Base-by-base conservation (phyloP, 2,329 filamentous ascomycete genomes). In the Phialocephala subalpina region DNA sequence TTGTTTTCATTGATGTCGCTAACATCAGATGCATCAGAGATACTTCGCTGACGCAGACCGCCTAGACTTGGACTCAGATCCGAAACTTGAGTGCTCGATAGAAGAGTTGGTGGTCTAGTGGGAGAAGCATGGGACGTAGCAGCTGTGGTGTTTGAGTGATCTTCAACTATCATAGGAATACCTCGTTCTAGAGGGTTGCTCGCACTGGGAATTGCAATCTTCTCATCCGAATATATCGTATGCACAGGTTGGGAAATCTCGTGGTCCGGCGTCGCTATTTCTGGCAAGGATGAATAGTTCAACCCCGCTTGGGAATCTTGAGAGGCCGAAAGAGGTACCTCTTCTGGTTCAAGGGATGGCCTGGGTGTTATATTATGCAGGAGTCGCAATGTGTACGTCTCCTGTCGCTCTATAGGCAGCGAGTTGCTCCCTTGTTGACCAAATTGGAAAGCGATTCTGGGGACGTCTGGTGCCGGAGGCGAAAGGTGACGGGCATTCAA, bases 11-110 rank as follows among this genome's bases (percentile, higher is more conserved):
- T 60, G 33, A 47, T 59, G 29, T 63, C 42, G 56, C 63, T 65
- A 29, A 66, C 36, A 56, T 61, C 66, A 53, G 63, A 66, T 58
- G 58, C 36, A 58, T 61, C 67, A 49, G 67, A 69, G 49, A 65
- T 29, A 65, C 67, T 67, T 66, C 67, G 62, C 25, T 36, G 56
- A 59, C 61, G 67, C 16, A 42, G 52, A 58, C 20, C 27, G 22
- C n/a, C 33, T 64, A 38, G 60, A 64, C 61, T 63, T 33, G 58
- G 38, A 64, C 60, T 64, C 29, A 69, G 49, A 61, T 65, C 42
- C 14, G 60, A 53, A 27, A 60, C 45, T 63, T 58, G 40, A 42
- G 29, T 9, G 29, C 29, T 4, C 29, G 29, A 33, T 33, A 33
- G 29, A 33, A 33, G 29, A 33, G 40, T 42, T 42, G 16, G 5